Evolutionary conservation across 2,329 filamentous ascomycete genomes (phyloP).

Genomic region (Fusarium clavum): DNA sequence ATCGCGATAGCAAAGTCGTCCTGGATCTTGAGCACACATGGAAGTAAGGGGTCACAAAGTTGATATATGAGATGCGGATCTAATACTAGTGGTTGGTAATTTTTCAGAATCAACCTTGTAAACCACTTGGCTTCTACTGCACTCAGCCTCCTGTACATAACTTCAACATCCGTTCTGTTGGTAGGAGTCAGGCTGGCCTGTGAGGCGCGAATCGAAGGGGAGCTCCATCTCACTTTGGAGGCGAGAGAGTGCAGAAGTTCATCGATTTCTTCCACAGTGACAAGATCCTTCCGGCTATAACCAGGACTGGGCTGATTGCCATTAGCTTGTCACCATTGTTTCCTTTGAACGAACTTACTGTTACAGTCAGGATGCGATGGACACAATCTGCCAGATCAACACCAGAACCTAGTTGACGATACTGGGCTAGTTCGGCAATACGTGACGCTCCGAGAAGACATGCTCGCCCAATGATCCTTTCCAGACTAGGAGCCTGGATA

Average conservation of each 20-base stretch:
- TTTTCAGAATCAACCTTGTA: constrained; percentile 81
- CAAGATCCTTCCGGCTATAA: constrained; percentile 48
- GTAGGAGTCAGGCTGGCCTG: constrained; percentile 39
- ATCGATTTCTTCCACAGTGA: constrained; percentile 81
- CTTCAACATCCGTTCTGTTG: constrained; percentile 61
- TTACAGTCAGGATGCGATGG: constrained; percentile 70
- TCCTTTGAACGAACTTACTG: constrained; percentile 57
- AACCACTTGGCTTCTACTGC: constrained; percentile 88
- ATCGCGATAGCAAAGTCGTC: constrained; percentile 74
- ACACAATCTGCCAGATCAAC: constrained; percentile 79
- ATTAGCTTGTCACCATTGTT: neutral
- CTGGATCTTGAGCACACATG: constrained; percentile 75
- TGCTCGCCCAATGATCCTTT: constrained; percentile 74
- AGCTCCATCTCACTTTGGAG: constrained; percentile 76
- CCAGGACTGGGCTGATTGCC: constrained; percentile 58
- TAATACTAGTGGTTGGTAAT: constrained; percentile 74
- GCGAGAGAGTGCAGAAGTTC: constrained; percentile 73
- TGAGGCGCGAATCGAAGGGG: constrained; percentile 65
- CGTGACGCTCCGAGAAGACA: constrained; percentile 74
- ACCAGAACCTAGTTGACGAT: constrained; percentile 66
- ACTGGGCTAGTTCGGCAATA: constrained; percentile 70
- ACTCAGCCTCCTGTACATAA: constrained; percentile 69
- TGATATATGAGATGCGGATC: constrained; percentile 67
- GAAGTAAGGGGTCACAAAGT: constrained; percentile 76
- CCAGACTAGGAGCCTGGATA: constrained; percentile 71